Conservation (phyloP, 2,329 filamentous ascomycete species). For the Fonsecaea erecta region DNA sequence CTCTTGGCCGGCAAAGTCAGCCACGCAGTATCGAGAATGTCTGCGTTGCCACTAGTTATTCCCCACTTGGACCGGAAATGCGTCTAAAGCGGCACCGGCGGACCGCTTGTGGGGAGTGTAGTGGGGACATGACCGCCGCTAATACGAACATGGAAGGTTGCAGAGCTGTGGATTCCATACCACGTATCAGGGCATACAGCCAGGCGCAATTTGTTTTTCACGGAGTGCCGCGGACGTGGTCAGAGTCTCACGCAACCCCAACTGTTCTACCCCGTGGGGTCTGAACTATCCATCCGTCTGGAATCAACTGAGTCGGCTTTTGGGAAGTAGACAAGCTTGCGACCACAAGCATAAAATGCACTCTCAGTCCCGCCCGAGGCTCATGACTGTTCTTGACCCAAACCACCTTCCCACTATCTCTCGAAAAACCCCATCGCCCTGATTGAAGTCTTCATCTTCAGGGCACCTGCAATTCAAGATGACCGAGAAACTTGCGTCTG, state of each 20-base stretch:
- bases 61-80: not conserved
- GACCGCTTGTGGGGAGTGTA: not conserved
- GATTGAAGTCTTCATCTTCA: not conserved
- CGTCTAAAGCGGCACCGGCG: not conserved
- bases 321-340: not conserved
- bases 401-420: not conserved
- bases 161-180: not conserved
- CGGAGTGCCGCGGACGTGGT: not conserved
- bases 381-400: not conserved
- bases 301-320: not conserved
- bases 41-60: not conserved
- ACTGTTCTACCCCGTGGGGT: not conserved
- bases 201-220: not conserved
- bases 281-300: not conserved
- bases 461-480: not conserved
- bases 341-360: not conserved
- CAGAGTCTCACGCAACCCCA: not conserved
- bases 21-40: not conserved
- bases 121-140: not conserved
- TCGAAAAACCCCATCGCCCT: not conserved
- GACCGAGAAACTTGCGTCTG: not conserved
- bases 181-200: not conserved
- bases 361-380: not conserved
- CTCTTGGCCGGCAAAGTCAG: not conserved
- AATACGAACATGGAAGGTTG: not conserved